These are phyloP conservation scores for Caryopteris hybrid DNA, from an alignment of 305 asterid genomes.

Conservation along the genomic window DNA sequence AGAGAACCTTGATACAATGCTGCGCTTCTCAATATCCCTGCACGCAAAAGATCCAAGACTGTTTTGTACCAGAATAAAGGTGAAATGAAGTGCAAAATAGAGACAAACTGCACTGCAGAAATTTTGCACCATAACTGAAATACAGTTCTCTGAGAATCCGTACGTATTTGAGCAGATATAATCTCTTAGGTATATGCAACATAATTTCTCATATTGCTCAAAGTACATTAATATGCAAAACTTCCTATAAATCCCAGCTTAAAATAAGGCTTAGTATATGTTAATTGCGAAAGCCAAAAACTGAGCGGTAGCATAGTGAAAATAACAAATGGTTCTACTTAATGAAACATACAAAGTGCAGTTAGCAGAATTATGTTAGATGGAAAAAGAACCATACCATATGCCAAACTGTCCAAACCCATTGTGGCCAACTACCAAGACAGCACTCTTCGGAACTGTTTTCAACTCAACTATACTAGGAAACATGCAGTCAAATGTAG, in stretches of 20 bases:
- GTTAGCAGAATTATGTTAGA: not conserved
- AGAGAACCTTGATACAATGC: slow-evolving; percentile 64
- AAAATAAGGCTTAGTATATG: not conserved
- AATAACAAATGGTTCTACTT: not conserved
- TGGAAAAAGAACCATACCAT: slow-evolving; percentile 47
- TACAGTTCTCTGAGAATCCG: no score
- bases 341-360: not conserved
- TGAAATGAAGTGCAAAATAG: slow-evolving; percentile 9
- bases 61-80: slow-evolving; percentile 10
- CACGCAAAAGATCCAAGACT: slow-evolving; percentile 20
- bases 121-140: not conserved
- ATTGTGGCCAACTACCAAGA: slow-evolving; percentile 77
- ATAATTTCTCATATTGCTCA: not conserved
- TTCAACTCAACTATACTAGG: slow-evolving; percentile 63
- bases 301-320: not conserved
- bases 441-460: slow-evolving; percentile 57
- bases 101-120: not conserved
- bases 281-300: not conserved
- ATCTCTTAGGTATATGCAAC: not conserved
- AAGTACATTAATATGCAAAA: not conserved
- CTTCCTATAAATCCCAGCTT: not conserved
- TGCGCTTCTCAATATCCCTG: slow-evolving; percentile 72
- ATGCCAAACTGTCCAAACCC: slow-evolving; percentile 74
- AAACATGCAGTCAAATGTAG: slow-evolving; percentile 53
- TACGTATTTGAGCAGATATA: slow-evolving; percentile 2